Base-by-base conservation (phyloP, 2,329 filamentous ascomycete species). In the Byssothecium circinans region DNA sequence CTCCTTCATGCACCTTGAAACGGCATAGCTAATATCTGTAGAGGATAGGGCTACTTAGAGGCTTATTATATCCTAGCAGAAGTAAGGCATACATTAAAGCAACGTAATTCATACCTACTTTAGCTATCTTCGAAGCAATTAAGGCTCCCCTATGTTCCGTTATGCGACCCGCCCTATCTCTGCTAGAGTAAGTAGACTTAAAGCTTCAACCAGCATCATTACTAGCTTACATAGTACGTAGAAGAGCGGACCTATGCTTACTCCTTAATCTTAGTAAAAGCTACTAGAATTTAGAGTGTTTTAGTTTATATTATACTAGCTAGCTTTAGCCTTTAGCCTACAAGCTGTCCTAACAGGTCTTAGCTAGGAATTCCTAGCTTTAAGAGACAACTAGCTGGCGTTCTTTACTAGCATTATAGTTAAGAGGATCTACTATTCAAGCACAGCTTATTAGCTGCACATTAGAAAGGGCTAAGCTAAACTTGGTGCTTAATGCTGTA, bases 211-310 rank as follows among this genome's bases (percentile, higher is more conserved):
- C 20, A 34, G 40, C 20, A 43, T 34, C 20, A 15, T 43, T 43
- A 43, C 40, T 43, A 22, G 23, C 40, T 43, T 17, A 7, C 29
- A 43, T 34, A 22, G 40, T 32, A 43, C 20, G 20, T 34, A 43
- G 29, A 43, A 43, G 40, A 43, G 40, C 20, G 20, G 40, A 43
- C 29, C 40, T 22, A 43, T 15, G 22, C 40, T 43, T 22, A 43
- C 40, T 43, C 40, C 29, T 25, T 15, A 43, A 34, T 43, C 40
- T 43, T 43, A 20, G 25, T 34, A 22, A 25, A 43, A 18, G 40
- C 40, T 43, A 43, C 4, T 15, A 43, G 40, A 43, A 43, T 43
- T 43, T 43, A 43, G 40, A 43, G 40, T 43, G 20, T 43, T 43
- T 34, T 22, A 32, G 40, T 43, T 43, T 20, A 43, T 43, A 22